Evolutionary conservation across 495 filamentous ascomycete species (phyloP).

Genomic region (Podospora didyma): DNA sequence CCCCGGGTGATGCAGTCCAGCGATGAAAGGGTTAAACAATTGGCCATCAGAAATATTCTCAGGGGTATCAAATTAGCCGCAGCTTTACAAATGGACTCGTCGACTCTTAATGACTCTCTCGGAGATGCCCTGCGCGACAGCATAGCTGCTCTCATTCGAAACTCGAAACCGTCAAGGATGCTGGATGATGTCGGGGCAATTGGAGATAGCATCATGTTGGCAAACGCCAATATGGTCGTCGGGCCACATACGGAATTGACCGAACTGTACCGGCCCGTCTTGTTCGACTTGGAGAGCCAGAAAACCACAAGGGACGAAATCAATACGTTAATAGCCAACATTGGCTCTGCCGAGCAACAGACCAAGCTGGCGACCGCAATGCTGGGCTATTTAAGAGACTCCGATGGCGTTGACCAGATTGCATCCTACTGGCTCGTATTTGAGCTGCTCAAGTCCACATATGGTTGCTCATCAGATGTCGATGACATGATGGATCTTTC

Average conservation of each 20-base stretch:
- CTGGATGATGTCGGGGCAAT: slow-evolving; percentile 12
- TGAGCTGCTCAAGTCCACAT: slow-evolving; percentile 58
- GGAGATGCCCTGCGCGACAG: slow-evolving; percentile 61
- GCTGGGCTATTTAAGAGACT: slow-evolving; percentile 53
- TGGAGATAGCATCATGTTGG: slow-evolving; percentile 14
- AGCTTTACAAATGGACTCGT: slow-evolving; percentile 61
- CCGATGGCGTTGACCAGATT: slow-evolving; percentile 52
- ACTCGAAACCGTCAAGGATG: slow-evolving; percentile 29
- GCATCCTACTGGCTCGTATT: slow-evolving; percentile 81
- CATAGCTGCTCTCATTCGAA: slow-evolving; percentile 41
- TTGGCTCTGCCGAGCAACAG: slow-evolving; percentile 42
- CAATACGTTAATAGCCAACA: slow-evolving; percentile 37
- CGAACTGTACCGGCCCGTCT: slow-evolving; percentile 54
- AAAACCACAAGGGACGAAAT: slow-evolving; percentile 55
- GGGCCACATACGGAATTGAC: slow-evolving; percentile 20
- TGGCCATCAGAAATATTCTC: slow-evolving; percentile 67
- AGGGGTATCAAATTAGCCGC: slow-evolving; percentile 67
- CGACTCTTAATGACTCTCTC: slow-evolving; percentile 65
- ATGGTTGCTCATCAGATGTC: slow-evolving; percentile 45
- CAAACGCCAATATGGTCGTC: slow-evolving; percentile 12
- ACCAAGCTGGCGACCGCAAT: slow-evolving; percentile 52
- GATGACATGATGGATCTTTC: slow-evolving; percentile 64
- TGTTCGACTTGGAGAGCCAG: slow-evolving; percentile 64
- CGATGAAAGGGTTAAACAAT: slow-evolving; percentile 72
- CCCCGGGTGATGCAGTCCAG: slow-evolving; percentile 79